A percentile compares a stretch with the other conserved stretches of the same genome.
These are phyloP conservation scores for Saccharomycopsis microspora DNA, from an alignment of 805 yeast genomes.

Conservation along the genomic window DNA sequence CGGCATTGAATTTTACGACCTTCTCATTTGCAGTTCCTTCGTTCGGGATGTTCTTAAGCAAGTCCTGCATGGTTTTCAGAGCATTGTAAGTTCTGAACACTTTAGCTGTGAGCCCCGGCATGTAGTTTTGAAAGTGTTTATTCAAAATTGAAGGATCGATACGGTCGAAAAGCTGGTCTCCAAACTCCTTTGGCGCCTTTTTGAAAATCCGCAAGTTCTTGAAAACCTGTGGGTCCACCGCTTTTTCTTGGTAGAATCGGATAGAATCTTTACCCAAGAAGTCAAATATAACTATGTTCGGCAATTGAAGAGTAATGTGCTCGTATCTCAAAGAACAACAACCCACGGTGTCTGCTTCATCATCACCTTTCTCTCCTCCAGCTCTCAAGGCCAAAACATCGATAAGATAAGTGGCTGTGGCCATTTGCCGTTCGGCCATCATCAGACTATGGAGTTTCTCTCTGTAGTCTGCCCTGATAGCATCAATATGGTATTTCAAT, in stretches of 20 bases:
- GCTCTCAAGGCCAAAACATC: slow-evolving; percentile 94
- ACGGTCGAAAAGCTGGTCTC: slow-evolving; percentile 88
- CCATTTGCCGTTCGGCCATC: slow-evolving; percentile 84
- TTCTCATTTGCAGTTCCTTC: slow-evolving; percentile 84
- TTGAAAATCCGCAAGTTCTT: slow-evolving; percentile 81
- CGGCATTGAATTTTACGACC: slow-evolving; percentile 82
- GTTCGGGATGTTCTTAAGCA: slow-evolving; percentile 72
- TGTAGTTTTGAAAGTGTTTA: slow-evolving; percentile 77
- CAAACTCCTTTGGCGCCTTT: slow-evolving; percentile 78
- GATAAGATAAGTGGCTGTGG: slow-evolving; percentile 86
- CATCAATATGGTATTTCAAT: slow-evolving; percentile 58
- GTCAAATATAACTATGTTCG: slow-evolving; percentile 77
- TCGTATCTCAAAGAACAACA: slow-evolving; percentile 91
- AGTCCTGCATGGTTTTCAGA: slow-evolving; percentile 94
- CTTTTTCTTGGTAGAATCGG: slow-evolving; percentile 83
- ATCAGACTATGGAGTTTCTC: slow-evolving; percentile 56
- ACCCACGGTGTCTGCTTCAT: slow-evolving; percentile 97
- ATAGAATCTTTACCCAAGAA: slow-evolving; percentile 94
- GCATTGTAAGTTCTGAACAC: slow-evolving; percentile 97
- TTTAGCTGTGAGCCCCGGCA: slow-evolving; percentile 91
- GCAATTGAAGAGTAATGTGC: slow-evolving; percentile 78
- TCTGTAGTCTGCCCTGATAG: slow-evolving; percentile 66
- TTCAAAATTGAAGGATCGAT: slow-evolving; percentile 75
- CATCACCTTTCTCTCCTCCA: slow-evolving; percentile 95
- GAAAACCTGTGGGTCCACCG: slow-evolving; percentile 85